A percentile compares a stretch with the other conserved stretches of the same genome.
Evolutionary conservation across 331 rosid genomes (phyloP).

Genomic region (Stylosanthes scabra): DNA sequence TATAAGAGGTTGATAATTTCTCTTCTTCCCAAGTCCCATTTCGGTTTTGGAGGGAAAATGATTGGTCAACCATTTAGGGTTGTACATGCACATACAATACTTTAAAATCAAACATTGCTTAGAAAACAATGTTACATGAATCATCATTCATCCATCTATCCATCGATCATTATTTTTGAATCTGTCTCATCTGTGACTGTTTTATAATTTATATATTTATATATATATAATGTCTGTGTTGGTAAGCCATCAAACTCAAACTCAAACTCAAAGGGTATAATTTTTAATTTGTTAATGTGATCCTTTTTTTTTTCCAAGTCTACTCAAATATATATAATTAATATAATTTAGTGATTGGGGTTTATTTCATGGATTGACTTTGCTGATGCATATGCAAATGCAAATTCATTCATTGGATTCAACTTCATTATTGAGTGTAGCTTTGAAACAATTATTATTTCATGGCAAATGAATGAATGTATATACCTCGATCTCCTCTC

Average conservation of each 20-base stretch:
- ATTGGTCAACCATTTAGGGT: conserved; percentile 33
- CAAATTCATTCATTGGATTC: neutral
- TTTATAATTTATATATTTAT: conserved; percentile 1
- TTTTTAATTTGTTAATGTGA: neutral
- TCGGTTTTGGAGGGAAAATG: conserved; percentile 35
- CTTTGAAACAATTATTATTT: conserved; percentile 2
- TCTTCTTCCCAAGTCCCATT: neutral
- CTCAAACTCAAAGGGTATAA: neutral
- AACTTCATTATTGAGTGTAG: neutral
- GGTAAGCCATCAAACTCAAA: conserved; percentile 54
- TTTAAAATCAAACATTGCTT: conserved; percentile 34
- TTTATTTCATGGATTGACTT: conserved; percentile 26
- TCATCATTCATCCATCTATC: neutral
- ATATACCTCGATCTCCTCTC: neutral
- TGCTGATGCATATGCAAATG: conserved; percentile 6
- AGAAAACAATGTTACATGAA: conserved; percentile 25
- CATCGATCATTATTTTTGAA: neutral
- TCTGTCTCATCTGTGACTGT: conserved; percentile 11
- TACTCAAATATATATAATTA: neutral
- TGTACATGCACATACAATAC: neutral
- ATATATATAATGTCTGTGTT: too few species aligned
- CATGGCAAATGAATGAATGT: neutral
- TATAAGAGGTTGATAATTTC: neutral
- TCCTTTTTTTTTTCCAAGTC: neutral
- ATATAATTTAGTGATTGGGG: neutral